Conservation (phyloP, 768 basidiomycete species). For the Gelatoporia subvermispora region DNA sequence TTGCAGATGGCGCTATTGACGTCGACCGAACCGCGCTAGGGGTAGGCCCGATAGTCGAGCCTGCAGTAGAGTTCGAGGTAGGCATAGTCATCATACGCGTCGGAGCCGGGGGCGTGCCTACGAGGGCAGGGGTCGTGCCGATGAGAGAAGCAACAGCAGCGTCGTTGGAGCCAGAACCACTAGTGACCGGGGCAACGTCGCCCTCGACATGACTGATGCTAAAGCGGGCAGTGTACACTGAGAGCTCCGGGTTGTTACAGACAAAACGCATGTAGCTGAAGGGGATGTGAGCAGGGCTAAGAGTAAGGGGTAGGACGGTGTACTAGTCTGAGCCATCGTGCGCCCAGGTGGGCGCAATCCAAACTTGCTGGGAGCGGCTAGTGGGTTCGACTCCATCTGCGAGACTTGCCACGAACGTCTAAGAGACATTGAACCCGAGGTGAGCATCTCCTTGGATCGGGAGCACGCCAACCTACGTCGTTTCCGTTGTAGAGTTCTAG, state of each 20-base stretch:
- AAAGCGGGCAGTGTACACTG: conserved; percentile 51
- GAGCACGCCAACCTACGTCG: conserved; percentile 32
- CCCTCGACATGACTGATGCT: conserved; percentile 27
- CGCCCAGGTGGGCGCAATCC: conserved; percentile 25
- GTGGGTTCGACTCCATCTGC: conserved; percentile 38
- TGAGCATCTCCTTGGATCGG: not conserved
- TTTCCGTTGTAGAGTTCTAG: conserved; percentile 44
- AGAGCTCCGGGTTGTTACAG: conserved; percentile 20
- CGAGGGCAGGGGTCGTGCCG: too few relatives aligned
- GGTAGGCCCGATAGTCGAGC: conserved; percentile 6
- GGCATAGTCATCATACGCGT: conserved; percentile 10
- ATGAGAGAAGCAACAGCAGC: too few relatives aligned
- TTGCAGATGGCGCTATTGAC: conserved; percentile 1
- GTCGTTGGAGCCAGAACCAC: too few relatives aligned
- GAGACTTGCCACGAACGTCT: conserved; percentile 42
- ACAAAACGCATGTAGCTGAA: conserved; percentile 31
- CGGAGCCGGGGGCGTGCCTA: conserved; percentile 1
- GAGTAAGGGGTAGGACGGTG: conserved; percentile 7
- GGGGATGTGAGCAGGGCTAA: not conserved
- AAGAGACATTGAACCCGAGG: not conserved
- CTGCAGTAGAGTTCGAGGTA: conserved; percentile 7
- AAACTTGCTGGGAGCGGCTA: conserved; percentile 17
- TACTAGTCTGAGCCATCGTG: conserved; percentile 29
- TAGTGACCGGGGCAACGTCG: conserved; percentile 1
- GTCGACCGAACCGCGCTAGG: conserved; percentile 1